Evolutionary conservation across 2,329 filamentous ascomycete species (phyloP).

Genomic region (Claviceps cyperi): DNA sequence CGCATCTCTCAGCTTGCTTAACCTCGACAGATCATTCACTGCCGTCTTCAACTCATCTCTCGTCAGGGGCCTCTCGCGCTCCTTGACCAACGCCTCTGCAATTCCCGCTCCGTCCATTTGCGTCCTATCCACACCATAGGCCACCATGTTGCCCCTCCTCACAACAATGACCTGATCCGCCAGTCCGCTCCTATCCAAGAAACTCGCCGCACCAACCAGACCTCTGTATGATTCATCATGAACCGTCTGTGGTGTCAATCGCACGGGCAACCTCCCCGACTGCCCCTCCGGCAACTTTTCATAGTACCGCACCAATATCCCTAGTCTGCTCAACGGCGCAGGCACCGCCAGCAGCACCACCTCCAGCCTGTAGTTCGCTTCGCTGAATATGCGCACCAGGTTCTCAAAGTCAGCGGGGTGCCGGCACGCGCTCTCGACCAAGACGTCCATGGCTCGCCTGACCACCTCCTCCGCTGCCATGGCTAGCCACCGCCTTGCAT

Average conservation of each 20-base stretch:
- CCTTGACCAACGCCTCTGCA: constrained; percentile 12
- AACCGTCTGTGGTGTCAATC: constrained; percentile 28
- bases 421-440: constrained; percentile 32
- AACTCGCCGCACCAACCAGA: constrained; percentile 21
- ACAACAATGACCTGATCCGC: constrained; percentile 25
- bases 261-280: constrained; percentile 20
- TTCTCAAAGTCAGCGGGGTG: constrained; percentile 25
- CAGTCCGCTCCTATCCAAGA: constrained; percentile 18
- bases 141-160: constrained; percentile 23
- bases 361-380: constrained; percentile 21
- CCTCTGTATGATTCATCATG: constrained; percentile 31
- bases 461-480: constrained; percentile 23
- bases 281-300: constrained; percentile 20
- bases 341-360: constrained; percentile 30
- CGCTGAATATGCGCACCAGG: constrained; percentile 21
- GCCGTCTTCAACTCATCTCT: constrained; percentile 12
- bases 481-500: constrained; percentile 30
- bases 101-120: constrained; percentile 4
- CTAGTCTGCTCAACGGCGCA: constrained; percentile 25
- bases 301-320: constrained; percentile 26
- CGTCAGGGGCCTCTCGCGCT: constrained; percentile 16
- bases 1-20: constrained; percentile 11
- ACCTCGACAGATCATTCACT: constrained; percentile 12
- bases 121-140: constrained; percentile 11
- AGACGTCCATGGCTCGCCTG: constrained; percentile 17